Evolutionary conservation across 768 basidiomycete species (phyloP), one percentile per base, ranked within the genome.

Genomic region (Wakefieldia striispora): DNA sequence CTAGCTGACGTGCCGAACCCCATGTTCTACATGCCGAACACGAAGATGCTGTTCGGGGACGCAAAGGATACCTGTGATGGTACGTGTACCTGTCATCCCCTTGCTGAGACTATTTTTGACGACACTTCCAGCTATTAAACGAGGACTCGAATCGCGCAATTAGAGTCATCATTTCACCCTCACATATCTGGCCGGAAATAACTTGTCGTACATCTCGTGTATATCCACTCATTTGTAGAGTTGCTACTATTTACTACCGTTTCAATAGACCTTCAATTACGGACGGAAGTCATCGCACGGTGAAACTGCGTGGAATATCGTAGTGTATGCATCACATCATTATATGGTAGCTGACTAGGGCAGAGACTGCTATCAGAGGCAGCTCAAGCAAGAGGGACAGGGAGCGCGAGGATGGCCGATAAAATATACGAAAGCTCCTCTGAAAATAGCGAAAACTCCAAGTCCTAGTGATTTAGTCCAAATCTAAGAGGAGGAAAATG

Each of bases 1-100:
- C 43, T 66, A 88, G 91, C 92, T 45, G 91, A 93, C 64, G 91
- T 93, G 10, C 91, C 89, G 11, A 94, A 94, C 65, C 91, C 91
- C 17, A 88, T 94, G 86, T 94, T 94, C 76, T 94, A 88, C 69
- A 90, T 91, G 86, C 81, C 84, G 19, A 84, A 86, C 39, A 88
- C 91, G 20, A 88, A 85, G 72, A 94, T 94, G 92, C 60, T 94
- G 54, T 94, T 94, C 58, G 91, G 92, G 38, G 92, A 94, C 66
- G 92, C 92, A 29, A 92, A 91, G 64, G 87, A 89, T 60, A 88
- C 86, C 26, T 93, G 91, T 58, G 92, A 94, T 67, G 91, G 88
- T 86, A 51, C 57, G 72, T 55, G 27, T n/a, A n/a, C 51, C 23
- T 39, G 19, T 24, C 13, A 14, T 48, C 27, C 24, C 9, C 5